phyloP scores from a whole-genome alignment of 2,329 filamentous ascomycete species.

The Sporothrix pseudoabietina region DNA sequence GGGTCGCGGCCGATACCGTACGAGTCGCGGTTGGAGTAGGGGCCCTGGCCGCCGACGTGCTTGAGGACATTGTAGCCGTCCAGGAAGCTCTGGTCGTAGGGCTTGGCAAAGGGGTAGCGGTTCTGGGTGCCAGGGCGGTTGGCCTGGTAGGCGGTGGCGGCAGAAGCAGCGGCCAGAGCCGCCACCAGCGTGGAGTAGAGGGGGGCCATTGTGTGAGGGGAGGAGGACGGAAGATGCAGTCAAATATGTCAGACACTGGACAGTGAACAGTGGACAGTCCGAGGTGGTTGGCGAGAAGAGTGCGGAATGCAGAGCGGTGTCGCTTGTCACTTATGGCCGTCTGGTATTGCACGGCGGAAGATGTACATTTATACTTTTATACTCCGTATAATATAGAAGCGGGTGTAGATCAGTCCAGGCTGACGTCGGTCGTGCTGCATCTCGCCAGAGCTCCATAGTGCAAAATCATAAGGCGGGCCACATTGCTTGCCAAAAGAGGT shows the following conservation, averaged over 20 bases:
- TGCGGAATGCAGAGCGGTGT: background rate
- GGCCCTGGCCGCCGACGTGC: constrained; percentile 32
- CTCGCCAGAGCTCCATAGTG: background rate
- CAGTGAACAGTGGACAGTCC: background rate
- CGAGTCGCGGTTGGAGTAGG: constrained; percentile 32
- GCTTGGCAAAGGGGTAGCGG: constrained; percentile 26
- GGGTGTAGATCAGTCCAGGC: background rate
- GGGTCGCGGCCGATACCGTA: constrained; percentile 55
- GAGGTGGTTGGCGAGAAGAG: background rate
- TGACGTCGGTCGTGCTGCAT: background rate
- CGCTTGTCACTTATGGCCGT: background rate
- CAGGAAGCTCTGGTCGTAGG: constrained; percentile 31
- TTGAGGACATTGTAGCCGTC: constrained; percentile 33
- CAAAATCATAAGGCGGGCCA: background rate
- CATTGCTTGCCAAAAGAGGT: background rate
- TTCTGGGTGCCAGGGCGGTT: constrained; percentile 30
- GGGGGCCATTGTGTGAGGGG: constrained; percentile 15
- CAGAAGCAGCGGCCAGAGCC: constrained; percentile 3
- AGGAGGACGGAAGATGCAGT: background rate
- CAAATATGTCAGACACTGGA: background rate
- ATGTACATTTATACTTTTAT: background rate
- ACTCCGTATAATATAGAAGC: background rate
- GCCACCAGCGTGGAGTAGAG: background rate
- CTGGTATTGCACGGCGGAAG: background rate
- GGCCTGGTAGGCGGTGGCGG: constrained; percentile 28